Percentiles rank a stretch among this genome's conserved stretches.
These are phyloP conservation scores for Nematocida minor DNA, from an alignment of 371 early-diverging fungal species.

Conservation along the genomic window DNA sequence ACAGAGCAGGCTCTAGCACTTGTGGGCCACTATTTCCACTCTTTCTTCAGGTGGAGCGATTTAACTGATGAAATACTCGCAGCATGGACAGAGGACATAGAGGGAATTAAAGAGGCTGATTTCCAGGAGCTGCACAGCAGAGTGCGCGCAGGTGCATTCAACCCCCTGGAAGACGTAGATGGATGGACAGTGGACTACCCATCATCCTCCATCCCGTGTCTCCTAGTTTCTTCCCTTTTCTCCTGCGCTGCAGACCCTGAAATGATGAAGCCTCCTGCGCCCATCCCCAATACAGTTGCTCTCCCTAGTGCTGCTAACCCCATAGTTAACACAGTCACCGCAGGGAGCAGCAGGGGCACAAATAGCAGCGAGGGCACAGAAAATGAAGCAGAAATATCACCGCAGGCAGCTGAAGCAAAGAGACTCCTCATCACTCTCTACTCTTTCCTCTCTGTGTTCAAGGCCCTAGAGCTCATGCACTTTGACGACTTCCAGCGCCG, in stretches of 20 bases:
- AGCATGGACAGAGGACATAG: not conserved
- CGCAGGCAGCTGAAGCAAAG: not conserved
- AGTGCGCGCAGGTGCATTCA: not conserved
- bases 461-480: constrained; percentile 39
- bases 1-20: constrained; percentile 11
- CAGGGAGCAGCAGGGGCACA: not conserved
- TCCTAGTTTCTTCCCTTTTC: constrained; percentile 25
- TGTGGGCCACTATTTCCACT: constrained; percentile 28
- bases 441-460: constrained; percentile 22
- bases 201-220: not conserved
- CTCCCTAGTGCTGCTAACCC: too few species aligned
- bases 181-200: not conserved
- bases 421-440: constrained; percentile 14
- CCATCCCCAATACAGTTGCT: not conserved
- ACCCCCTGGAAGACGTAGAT: not conserved
- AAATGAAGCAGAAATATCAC: not conserved
- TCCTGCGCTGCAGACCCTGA: constrained; percentile 27
- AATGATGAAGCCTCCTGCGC: not conserved
- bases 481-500: constrained; percentile 44
- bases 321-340: not conserved
- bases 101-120: constrained; percentile 3
- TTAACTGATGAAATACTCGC: constrained; percentile 4
- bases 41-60: constrained; percentile 19
- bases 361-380: not conserved
- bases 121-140: constrained; percentile 40